Conservation (phyloP, 352 stramenopile species). For the Globisporangium middletonii region DNA sequence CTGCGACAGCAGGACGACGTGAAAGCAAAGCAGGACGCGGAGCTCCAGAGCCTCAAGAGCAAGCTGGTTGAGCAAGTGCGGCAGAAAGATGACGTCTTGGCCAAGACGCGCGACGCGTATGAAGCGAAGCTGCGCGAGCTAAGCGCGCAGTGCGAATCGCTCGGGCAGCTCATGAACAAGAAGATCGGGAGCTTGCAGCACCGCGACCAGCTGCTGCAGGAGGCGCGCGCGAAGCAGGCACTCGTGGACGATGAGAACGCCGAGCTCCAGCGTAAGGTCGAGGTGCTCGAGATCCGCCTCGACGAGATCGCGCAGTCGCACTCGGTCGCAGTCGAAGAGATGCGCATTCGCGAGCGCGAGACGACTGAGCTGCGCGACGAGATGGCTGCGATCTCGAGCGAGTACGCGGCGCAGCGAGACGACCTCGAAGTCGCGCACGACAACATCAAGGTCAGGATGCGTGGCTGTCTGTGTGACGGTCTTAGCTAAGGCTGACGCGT, state of each 20-base stretch:
- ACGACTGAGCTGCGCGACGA: constrained; percentile 50
- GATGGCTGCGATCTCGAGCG: constrained; percentile 51
- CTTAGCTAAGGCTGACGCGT: no score
- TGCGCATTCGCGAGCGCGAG: constrained; percentile 55
- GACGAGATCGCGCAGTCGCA: constrained; percentile 71
- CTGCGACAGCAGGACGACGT: constrained; percentile 46
- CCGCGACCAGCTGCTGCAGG: constrained; percentile 61
- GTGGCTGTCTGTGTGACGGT: background rate
- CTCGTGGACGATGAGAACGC: constrained; percentile 71
- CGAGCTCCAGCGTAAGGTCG: constrained; percentile 68
- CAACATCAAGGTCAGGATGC: constrained; percentile 29
- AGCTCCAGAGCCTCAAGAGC: constrained; percentile 44
- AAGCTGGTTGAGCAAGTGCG: constrained; percentile 62
- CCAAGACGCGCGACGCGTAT: constrained; percentile 54
- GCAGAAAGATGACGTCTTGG: constrained; percentile 55
- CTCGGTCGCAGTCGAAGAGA: constrained; percentile 49
- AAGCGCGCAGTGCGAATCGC: constrained; percentile 56
- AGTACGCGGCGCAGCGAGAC: constrained; percentile 62
- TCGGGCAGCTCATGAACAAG: constrained; percentile 75
- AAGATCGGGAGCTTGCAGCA: constrained; percentile 62
- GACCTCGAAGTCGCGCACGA: constrained; percentile 51
- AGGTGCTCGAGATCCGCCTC: constrained; percentile 69
- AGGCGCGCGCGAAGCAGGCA: constrained; percentile 44
- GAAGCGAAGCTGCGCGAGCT: constrained; percentile 60
- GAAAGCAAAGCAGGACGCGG: constrained; percentile 57